phyloP scores from a whole-genome alignment of 2,329 filamentous ascomycete species.

The Aspergillus sp. region DNA sequence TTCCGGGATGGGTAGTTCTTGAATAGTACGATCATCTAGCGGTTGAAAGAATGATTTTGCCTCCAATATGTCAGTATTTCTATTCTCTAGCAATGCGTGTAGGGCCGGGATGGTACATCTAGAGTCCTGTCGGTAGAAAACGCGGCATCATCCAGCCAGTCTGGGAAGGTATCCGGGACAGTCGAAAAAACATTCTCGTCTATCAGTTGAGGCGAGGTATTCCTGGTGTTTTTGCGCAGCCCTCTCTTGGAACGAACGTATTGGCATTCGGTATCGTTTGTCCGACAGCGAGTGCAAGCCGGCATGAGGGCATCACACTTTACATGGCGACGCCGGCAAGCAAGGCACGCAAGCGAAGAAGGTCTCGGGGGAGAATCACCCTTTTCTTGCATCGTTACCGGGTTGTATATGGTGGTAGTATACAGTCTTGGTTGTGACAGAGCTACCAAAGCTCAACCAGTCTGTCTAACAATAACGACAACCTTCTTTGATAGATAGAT shows the following conservation, averaged over 20 bases:
- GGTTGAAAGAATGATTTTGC: conserved; percentile 14
- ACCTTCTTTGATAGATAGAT: background rate
- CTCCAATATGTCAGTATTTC: conserved; percentile 5
- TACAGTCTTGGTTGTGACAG: background rate
- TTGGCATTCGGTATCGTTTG: conserved; percentile 44
- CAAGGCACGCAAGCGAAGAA: conserved; percentile 24
- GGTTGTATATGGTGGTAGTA: too few relatives aligned
- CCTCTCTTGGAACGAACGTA: conserved; percentile 51
- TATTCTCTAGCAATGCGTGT: background rate
- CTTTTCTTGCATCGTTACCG: background rate
- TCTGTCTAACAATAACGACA: background rate
- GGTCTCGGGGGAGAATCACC: conserved; percentile 6
- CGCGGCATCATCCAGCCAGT: conserved; percentile 17
- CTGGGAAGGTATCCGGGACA: conserved; percentile 9
- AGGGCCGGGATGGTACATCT: background rate
- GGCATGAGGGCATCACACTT: conserved; percentile 48
- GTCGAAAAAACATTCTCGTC: conserved; percentile 15
- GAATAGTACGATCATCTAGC: conserved; percentile 1
- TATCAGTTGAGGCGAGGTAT: conserved; percentile 1
- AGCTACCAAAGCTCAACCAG: background rate
- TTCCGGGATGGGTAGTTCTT: conserved; percentile 11
- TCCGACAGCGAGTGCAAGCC: conserved; percentile 41
- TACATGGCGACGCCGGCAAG: conserved; percentile 38
- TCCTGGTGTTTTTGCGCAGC: conserved; percentile 11
- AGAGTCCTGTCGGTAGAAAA: conserved; percentile 14